phyloP scores from a whole-genome alignment of 805 yeast species.

The Cyberlindnera lachancei region DNA sequence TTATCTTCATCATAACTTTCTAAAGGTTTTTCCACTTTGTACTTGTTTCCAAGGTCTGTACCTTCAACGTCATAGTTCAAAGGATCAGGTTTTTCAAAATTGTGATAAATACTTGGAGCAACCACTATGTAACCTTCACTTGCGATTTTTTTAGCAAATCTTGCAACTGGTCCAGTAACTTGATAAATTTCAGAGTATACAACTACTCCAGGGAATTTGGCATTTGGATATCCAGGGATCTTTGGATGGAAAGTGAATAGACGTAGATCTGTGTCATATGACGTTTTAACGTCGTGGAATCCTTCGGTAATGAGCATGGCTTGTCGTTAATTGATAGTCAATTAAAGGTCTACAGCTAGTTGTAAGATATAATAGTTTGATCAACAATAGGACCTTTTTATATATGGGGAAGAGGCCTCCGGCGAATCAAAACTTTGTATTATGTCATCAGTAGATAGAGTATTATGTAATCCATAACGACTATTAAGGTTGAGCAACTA shows the following conservation, averaged over 20 bases:
- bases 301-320: slow-evolving; percentile 63
- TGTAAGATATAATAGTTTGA: too few species aligned
- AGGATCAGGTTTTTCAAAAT: slow-evolving; percentile 57
- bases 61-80: slow-evolving; percentile 66
- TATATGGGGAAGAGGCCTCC: too few species aligned
- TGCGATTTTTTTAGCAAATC: slow-evolving; percentile 73
- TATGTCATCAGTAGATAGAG: too few species aligned
- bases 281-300: slow-evolving; percentile 56
- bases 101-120: slow-evolving; percentile 77
- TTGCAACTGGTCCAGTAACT: slow-evolving; percentile 72
- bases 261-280: slow-evolving; percentile 60
- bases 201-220: slow-evolving; percentile 73
- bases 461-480: too few species aligned
- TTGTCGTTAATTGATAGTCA: background rate
- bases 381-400: too few species aligned
- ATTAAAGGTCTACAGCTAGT: too few species aligned
- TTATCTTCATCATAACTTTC: slow-evolving; percentile 73
- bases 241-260: slow-evolving; percentile 60
- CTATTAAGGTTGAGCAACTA: too few species aligned
- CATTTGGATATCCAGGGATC: slow-evolving; percentile 66
- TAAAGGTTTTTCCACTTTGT: slow-evolving; percentile 59
- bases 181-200: slow-evolving; percentile 79
- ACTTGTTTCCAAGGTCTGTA: slow-evolving; percentile 65
- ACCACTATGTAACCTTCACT: slow-evolving; percentile 73
- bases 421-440: too few species aligned